phyloP scores from a whole-genome alignment of 2,329 filamentous ascomycete species.

The Fusarium gaditjirri region DNA sequence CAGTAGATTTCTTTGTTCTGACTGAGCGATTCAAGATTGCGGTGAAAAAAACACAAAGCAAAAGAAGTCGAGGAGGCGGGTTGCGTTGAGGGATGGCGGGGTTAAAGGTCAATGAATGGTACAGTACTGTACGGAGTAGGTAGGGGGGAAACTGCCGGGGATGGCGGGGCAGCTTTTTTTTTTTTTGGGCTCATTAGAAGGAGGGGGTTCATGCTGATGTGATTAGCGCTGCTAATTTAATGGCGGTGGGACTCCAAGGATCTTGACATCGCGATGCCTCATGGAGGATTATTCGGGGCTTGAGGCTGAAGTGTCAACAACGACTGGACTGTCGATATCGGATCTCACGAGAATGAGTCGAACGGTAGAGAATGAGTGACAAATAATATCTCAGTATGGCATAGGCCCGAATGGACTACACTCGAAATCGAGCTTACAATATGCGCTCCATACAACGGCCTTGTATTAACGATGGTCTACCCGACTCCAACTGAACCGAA shows the following conservation, averaged over 20 bases:
- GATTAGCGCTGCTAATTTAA: slow-evolving; percentile 27
- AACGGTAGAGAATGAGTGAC: background rate
- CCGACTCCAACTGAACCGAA: background rate
- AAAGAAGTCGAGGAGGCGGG: slow-evolving; percentile 10
- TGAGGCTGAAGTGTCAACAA: slow-evolving; percentile 4
- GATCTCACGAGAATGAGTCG: background rate
- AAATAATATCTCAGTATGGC: background rate
- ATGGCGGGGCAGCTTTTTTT: slow-evolving; percentile 36
- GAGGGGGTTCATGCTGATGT: slow-evolving; percentile 21
- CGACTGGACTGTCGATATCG: background rate
- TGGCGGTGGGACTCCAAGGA: background rate
- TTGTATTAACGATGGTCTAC: background rate
- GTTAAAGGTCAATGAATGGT: slow-evolving; percentile 22
- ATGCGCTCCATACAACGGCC: slow-evolving; percentile 24
- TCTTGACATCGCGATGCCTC: background rate
- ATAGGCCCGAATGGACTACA: slow-evolving; percentile 2
- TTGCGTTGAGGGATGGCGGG: slow-evolving; percentile 31
- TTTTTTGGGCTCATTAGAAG: background rate
- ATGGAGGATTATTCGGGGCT: slow-evolving; percentile 16
- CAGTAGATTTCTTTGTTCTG: slow-evolving; percentile 38
- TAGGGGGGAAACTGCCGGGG: slow-evolving; percentile 1
- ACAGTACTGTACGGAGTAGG: too few species aligned
- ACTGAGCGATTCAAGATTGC: slow-evolving; percentile 28
- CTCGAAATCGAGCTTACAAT: background rate
- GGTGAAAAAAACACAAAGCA: slow-evolving; percentile 32